Percentiles rank a stretch among this genome's conserved stretches.
phyloP scores from a whole-genome alignment of 2,329 filamentous ascomycete genomes.

The Fusarium illudens region DNA sequence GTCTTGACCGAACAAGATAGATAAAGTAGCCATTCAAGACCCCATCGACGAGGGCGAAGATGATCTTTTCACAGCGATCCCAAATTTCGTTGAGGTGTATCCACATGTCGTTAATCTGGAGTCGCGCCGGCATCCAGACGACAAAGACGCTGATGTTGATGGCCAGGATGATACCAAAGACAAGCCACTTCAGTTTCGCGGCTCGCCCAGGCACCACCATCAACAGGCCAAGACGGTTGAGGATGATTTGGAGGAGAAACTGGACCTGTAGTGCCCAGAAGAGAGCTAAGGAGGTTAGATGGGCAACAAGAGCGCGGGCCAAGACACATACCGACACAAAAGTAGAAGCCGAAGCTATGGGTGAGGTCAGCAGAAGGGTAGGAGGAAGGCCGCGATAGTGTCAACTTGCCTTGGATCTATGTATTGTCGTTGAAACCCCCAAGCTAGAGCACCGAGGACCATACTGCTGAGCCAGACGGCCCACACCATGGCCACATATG shows the following conservation, averaged over 20 bases:
- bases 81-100: constrained; percentile 58
- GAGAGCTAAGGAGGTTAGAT: constrained; percentile 8
- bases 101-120: constrained; percentile 53
- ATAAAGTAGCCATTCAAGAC: constrained; percentile 61
- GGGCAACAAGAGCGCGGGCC: fast-evolving
- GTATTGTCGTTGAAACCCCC: constrained; percentile 37
- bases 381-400: fast-evolving
- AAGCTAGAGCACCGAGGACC: constrained; percentile 30
- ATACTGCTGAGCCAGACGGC: constrained; percentile 38
- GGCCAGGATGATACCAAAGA: constrained; percentile 54
- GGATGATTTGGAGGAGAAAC: constrained; percentile 62
- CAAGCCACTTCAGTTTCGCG: constrained; percentile 53
- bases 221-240: constrained; percentile 60
- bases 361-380: background rate
- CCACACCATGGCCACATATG: constrained; percentile 37
- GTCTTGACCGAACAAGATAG: constrained; percentile 52
- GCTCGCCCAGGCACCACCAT: constrained; percentile 51
- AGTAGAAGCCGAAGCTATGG: constrained; percentile 35
- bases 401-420: constrained; percentile 34
- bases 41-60: constrained; percentile 60
- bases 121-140: constrained; percentile 63
- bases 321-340: constrained; percentile 29
- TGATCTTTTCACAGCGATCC: constrained; percentile 61
- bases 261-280: constrained; percentile 57
- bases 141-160: constrained; percentile 62